These are phyloP conservation scores for Colletotrichum aenigma DNA, from an alignment of 2,329 filamentous ascomycete genomes.

Conservation along the genomic window DNA sequence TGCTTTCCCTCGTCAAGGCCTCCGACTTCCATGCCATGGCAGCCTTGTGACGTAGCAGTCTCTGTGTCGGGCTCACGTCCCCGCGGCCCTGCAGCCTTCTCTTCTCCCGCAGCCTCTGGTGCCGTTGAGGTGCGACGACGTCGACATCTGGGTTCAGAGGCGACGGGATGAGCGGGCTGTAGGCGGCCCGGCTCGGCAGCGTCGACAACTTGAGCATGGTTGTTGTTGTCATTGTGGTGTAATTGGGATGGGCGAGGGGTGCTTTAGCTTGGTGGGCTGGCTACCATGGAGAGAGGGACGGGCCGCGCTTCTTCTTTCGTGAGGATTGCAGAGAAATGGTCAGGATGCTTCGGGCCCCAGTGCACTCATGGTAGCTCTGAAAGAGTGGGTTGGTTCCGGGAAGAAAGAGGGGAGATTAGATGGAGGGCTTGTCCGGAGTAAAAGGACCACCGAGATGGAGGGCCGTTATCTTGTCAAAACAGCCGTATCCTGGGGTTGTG, in stretches of 20 bases:
- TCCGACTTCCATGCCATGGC: constrained; percentile 42
- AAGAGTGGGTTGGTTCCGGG: not conserved
- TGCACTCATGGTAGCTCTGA: not conserved
- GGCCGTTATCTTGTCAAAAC: not conserved
- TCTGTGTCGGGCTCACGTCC: constrained; percentile 42
- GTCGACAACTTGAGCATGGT: constrained; percentile 14
- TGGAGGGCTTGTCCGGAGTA: not conserved
- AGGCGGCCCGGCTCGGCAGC: constrained; percentile 16
- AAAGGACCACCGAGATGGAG: not conserved
- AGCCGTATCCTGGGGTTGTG: not conserved
- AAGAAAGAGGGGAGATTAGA: not conserved
- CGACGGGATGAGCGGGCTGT: constrained; percentile 30
- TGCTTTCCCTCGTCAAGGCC: constrained; percentile 13
- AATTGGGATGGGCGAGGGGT: not conserved
- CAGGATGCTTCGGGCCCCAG: not conserved
- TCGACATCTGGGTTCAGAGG: constrained; percentile 29
- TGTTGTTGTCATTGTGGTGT: not conserved
- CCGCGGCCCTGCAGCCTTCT: constrained; percentile 18
- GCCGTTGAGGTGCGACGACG: constrained; percentile 11
- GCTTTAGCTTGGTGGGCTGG: not conserved
- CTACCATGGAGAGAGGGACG: not conserved
- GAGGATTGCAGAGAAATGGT: not conserved
- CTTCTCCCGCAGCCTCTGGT: constrained; percentile 19
- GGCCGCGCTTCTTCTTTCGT: not conserved
- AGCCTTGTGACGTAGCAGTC: constrained; percentile 45